phyloP scores from a whole-genome alignment of 495 filamentous ascomycete genomes.

The Saxispiralis lemnorum region DNA sequence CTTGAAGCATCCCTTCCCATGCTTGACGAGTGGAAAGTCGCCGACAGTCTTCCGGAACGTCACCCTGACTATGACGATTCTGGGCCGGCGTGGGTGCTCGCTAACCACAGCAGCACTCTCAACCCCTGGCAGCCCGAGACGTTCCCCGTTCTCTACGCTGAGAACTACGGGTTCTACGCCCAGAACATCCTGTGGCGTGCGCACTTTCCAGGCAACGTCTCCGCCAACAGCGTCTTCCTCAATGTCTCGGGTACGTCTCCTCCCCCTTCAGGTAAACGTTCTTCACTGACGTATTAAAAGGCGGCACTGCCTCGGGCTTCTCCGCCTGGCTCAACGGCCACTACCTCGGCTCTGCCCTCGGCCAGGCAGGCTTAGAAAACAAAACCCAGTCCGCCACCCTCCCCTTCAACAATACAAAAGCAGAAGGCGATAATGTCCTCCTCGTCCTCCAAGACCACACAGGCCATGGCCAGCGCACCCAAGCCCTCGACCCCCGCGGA shows the following conservation, averaged over 20 bases:
- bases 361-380: constrained; percentile 6
- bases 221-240: constrained; percentile 16
- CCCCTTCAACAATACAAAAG: constrained; percentile 14
- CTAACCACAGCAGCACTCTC: constrained; percentile 15
- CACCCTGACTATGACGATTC: constrained; percentile 16
- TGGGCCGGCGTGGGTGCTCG: constrained; percentile 17
- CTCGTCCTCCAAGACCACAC: constrained; percentile 21
- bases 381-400: constrained; percentile 15
- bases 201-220: constrained; percentile 14
- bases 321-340: constrained; percentile 21
- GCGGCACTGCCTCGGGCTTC: constrained; percentile 17
- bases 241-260: too few species aligned
- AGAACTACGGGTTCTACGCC: constrained; percentile 23
- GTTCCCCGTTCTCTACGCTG: constrained; percentile 19
- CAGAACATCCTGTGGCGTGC: constrained; percentile 20
- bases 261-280: too few species aligned
- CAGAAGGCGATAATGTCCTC: constrained; percentile 17
- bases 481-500: constrained; percentile 17
- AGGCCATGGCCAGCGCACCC: constrained; percentile 18
- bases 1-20: constrained; percentile 9
- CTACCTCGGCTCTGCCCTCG: constrained; percentile 18
- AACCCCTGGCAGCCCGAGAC: constrained; percentile 19
- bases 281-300: too few species aligned
- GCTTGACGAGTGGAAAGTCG: constrained; percentile 18
- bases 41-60: constrained; percentile 19